These are phyloP conservation scores for Mycosphaerella arachidis DNA, from an alignment of 2,329 filamentous ascomycete species.

Conservation along the genomic window DNA sequence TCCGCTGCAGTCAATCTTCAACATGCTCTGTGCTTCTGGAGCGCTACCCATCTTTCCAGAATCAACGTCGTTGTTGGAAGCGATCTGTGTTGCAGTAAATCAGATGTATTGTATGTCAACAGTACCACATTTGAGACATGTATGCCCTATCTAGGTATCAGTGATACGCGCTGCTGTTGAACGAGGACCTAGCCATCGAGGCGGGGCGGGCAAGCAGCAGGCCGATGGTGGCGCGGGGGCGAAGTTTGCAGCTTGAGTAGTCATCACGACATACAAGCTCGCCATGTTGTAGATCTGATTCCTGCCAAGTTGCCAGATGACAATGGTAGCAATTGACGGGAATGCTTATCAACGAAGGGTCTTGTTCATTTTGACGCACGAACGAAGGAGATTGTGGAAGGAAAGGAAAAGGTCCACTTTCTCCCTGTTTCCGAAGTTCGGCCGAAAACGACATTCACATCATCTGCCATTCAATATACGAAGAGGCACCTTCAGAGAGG, in stretches of 20 bases:
- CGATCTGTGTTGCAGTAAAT: background rate
- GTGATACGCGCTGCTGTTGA: background rate
- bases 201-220: background rate
- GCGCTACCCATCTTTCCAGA: background rate
- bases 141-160: background rate
- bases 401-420: too few relatives aligned
- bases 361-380: too few relatives aligned
- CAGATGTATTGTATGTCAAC: background rate
- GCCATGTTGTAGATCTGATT: background rate
- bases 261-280: background rate
- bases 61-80: background rate
- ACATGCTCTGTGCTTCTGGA: background rate
- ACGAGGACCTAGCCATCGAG: background rate
- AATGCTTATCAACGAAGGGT: too few relatives aligned
- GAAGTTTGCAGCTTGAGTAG: background rate
- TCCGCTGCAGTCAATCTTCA: slow-evolving; percentile 8
- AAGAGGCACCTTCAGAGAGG: too few relatives aligned
- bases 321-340: too few relatives aligned
- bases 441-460: too few relatives aligned
- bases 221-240: background rate
- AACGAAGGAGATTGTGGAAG: too few relatives aligned
- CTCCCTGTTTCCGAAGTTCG: too few relatives aligned
- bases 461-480: too few relatives aligned
- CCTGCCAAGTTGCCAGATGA: too few relatives aligned
- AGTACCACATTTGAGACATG: background rate